Evolutionary conservation across 345 rosid genomes (phyloP).

Genomic region (Psidium guajava): DNA sequence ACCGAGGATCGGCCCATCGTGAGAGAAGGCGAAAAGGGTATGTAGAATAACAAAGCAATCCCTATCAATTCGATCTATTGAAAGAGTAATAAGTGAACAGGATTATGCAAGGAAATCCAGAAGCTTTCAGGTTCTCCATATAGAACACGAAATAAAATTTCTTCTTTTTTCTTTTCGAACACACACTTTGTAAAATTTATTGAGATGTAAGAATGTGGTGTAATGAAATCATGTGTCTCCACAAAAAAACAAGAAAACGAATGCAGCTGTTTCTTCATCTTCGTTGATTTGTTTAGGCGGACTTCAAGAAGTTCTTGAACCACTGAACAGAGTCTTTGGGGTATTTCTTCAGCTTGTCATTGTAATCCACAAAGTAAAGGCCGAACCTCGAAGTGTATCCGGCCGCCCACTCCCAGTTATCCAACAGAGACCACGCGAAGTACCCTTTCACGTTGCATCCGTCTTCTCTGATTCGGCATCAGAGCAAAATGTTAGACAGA

Average conservation of each 20-base stretch:
- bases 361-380: slow-evolving; percentile 73
- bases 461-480: slow-evolving; percentile 52
- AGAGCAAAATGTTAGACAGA: neutral
- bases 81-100: neutral
- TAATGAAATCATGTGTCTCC: neutral
- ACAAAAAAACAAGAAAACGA: neutral
- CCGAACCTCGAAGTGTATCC: slow-evolving; percentile 91
- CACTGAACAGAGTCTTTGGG: slow-evolving; percentile 82
- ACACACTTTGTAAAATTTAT: neutral
- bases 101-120: neutral
- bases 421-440: slow-evolving; percentile 82
- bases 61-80: neutral
- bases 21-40: neutral
- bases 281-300: slow-evolving; percentile 4
- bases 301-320: slow-evolving; percentile 74
- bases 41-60: neutral
- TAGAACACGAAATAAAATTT: neutral
- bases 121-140: neutral
- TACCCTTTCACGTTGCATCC: slow-evolving; percentile 91
- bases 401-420: slow-evolving; percentile 95
- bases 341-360: slow-evolving; percentile 75
- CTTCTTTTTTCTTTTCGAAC: neutral
- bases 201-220: neutral
- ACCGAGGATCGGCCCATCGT: neutral
- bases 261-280: neutral